Conservation (phyloP, 2,329 filamentous ascomycete genomes). For the Neofusicoccum kwambonambiense region DNA sequence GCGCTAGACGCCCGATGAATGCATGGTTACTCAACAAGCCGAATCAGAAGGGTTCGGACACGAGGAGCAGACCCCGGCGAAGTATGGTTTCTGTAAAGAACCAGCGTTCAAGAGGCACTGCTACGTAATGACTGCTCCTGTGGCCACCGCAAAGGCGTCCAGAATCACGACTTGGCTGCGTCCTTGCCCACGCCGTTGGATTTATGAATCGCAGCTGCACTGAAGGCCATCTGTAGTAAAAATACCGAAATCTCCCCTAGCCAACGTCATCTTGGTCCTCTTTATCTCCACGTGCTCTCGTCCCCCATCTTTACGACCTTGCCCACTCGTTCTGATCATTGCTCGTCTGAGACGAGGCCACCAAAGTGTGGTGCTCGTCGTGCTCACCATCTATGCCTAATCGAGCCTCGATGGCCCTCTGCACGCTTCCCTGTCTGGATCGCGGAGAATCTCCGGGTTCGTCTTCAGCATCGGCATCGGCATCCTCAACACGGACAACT, state of each 20-base stretch:
- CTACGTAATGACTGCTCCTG: background rate
- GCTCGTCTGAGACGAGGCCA: background rate
- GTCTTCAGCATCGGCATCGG: background rate
- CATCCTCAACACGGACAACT: background rate
- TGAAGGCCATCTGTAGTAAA: background rate
- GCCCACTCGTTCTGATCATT: constrained; percentile 5
- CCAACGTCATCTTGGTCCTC: background rate
- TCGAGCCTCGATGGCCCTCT: constrained; percentile 3
- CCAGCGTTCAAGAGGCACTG: background rate
- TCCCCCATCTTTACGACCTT: background rate
- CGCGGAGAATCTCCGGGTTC: background rate
- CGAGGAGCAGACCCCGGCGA: constrained; percentile 59
- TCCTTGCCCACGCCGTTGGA: background rate
- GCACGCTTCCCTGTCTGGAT: background rate
- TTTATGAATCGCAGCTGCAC: background rate
- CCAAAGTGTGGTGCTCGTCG: constrained; percentile 3
- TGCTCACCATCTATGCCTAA: background rate
- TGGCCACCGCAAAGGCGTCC: background rate
- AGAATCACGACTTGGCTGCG: background rate
- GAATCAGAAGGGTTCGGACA: constrained; percentile 50
- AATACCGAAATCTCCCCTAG: background rate
- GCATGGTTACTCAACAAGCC: constrained; percentile 63
- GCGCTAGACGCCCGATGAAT: constrained; percentile 65
- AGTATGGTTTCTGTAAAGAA: constrained; percentile 60
- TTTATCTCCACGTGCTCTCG: background rate